Base-by-base conservation (phyloP, 2,329 filamentous ascomycete species). In the Xenoacremonium recifei region DNA sequence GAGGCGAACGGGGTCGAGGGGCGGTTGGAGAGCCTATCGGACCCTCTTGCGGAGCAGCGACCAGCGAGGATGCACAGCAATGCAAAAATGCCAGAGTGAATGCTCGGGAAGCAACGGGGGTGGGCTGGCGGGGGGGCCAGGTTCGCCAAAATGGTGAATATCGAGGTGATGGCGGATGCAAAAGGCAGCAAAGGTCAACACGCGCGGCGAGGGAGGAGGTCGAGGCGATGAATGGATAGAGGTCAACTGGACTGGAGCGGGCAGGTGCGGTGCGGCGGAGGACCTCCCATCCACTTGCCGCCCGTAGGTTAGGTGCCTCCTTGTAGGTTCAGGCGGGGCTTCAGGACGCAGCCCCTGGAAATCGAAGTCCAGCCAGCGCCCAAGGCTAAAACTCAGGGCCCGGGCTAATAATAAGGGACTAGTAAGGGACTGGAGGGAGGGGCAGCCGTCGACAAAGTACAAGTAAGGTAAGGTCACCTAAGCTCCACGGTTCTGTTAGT, bases 281-380 rank as follows among this genome's bases (percentile, higher is more conserved):
- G 32, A 19, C 17, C 23, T n/a, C n/a, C n/a, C n/a, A n/a, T n/a
- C n/a, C n/a, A n/a, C n/a, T n/a, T n/a, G n/a, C n/a, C n/a, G n/a
- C n/a, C n/a, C n/a, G n/a, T n/a, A n/a, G n/a, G n/a, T n/a, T n/a
- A n/a, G n/a, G n/a, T n/a, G n/a, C n/a, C n/a, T n/a, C n/a, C n/a
- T n/a, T n/a, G n/a, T n/a, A n/a, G n/a, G n/a, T n/a, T n/a, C n/a
- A n/a, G n/a, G n/a, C n/a, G n/a, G n/a, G n/a, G n/a, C n/a, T n/a
- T n/a, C n/a, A n/a, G 29, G 29, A 31, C 29, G 32, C 11, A 15
- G 10, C 32, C 30, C 32, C 32, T 34, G 32, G 32, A 34, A 34
- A 19, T 34, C 15, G 16, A 34, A 34, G 32, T 19, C 32, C 32
- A 34, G 32, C 32, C 18, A n/a, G n/a, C n/a, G n/a, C n/a, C n/a